Evolutionary conservation across 768 basidiomycete genomes (phyloP).

Genomic region (Boletus sp.): DNA sequence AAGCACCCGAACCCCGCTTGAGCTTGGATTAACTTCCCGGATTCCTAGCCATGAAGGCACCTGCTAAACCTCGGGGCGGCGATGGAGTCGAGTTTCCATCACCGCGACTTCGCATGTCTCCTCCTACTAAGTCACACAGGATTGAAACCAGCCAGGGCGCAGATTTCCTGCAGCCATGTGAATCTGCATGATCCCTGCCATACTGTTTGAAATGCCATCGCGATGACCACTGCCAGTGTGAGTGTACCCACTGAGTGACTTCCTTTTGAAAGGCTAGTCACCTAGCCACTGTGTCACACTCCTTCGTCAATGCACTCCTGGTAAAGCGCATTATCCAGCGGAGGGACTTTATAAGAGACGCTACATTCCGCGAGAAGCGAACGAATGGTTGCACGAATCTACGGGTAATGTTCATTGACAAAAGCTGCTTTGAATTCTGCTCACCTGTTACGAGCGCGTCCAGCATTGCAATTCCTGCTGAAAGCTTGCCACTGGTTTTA

Average conservation of each 20-base stretch:
- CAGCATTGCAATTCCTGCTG: background rate
- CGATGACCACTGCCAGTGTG: no score
- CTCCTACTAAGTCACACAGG: no score
- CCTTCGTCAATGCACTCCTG: no score
- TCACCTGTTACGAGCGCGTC: background rate
- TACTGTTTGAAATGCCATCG: background rate
- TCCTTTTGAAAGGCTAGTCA: no score
- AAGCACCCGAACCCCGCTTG: background rate
- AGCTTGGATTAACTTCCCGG: background rate
- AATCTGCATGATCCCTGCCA: background rate
- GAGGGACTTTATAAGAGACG: no score
- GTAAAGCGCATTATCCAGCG: no score
- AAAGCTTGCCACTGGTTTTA: no score
- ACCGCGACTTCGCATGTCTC: background rate
- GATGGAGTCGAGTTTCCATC: background rate
- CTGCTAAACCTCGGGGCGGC: background rate
- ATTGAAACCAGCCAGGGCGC: no score
- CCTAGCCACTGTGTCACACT: no score
- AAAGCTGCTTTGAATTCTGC: background rate
- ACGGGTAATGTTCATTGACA: background rate
- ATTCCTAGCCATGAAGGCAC: background rate
- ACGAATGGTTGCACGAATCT: background rate
- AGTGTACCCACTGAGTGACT: no score
- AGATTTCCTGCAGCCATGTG: background rate
- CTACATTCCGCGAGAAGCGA: background rate